Evolutionary conservation across 2,329 filamentous ascomycete genomes (phyloP), one percentile per base, ranked within the genome.

Genomic region (Talaromyces sp.): DNA sequence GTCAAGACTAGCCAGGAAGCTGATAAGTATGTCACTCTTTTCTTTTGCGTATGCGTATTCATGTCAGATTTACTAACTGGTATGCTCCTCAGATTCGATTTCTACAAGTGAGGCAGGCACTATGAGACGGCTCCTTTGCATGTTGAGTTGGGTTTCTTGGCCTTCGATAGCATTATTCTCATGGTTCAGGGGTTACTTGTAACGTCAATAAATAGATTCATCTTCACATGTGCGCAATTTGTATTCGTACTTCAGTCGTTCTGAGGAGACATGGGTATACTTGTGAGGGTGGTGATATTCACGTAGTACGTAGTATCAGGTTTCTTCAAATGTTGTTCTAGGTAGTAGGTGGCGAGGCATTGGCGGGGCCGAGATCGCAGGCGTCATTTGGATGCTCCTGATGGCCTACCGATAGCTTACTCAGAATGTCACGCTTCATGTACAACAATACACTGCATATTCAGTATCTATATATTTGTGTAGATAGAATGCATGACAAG

Each of bases 1-100:
- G 95, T 99, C 74, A 98, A 98, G 88, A 92, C 87, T 43, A 85
- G 86, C 58, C 84, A 87, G 68, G 88, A 91, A 78, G 86, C 86
- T 57, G 86, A 88, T 75, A 86, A 88, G 79, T 82, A 78, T 72
- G 79, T 75, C 68, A 22, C 35, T 37, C 27, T 22, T 57, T 13
- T 41, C 22, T 25, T 11, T 35, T n/a, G 3, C 39, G 27, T 41
- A 43, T 5, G 43, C 52, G 33, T 54, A 62, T 39, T 75, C 66
- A n/a, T 8, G 27, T 57, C 22, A 15, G 57, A 5, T 19, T 61
- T 83, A 86, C 76, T 88, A 69, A 78, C 66, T 49, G 22, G 49
- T 37, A 43, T 64, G 25, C 13, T 85, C 74, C 85, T 85, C 80
- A 91, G 91, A 82, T 96, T 96, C 76, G 93, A 97, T 79, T 97